These are phyloP conservation scores for Pogostemon cablin DNA, from an alignment of 257 asterid species.

Conservation along the genomic window DNA sequence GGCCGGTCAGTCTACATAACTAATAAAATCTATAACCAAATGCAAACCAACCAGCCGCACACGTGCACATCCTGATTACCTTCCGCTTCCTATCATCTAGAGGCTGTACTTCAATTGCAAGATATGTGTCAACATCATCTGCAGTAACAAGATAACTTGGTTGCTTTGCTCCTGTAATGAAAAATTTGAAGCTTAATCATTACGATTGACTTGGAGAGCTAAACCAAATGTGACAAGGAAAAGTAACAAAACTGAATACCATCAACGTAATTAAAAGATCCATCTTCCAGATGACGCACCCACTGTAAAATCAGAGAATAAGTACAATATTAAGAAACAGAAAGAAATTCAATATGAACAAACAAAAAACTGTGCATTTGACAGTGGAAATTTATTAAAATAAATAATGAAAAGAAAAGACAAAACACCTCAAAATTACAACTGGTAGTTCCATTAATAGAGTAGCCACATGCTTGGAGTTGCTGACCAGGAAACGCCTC, in stretches of 20 bases:
- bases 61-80: constrained; percentile 48
- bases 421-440: constrained; percentile 90
- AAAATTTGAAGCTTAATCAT: constrained; percentile 32
- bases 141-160: constrained; percentile 95
- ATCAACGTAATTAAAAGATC: constrained; percentile 85
- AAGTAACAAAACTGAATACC: constrained; percentile 51
- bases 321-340: constrained; percentile 15
- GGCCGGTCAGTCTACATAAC: not conserved
- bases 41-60: not conserved
- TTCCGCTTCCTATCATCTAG: constrained; percentile 93
- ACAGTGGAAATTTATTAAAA: constrained; percentile 16
- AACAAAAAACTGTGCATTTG: constrained; percentile 28
- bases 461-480: constrained; percentile 93
- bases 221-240: constrained; percentile 19
- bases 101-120: constrained; percentile 99
- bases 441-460: constrained; percentile 96
- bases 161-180: constrained; percentile 84
- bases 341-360: constrained; percentile 1
- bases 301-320: constrained; percentile 69
- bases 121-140: constrained; percentile 85
- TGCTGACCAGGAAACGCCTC: constrained; percentile 91
- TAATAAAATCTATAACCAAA: constrained; percentile 16
- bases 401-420: not conserved
- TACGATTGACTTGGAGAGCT: constrained; percentile 11
- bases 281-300: constrained; percentile 96